A percentile compares a stretch with the other conserved stretches of the same genome.
Conservation (phyloP, 345 rosid species). For the Eutrema japonicum region DNA sequence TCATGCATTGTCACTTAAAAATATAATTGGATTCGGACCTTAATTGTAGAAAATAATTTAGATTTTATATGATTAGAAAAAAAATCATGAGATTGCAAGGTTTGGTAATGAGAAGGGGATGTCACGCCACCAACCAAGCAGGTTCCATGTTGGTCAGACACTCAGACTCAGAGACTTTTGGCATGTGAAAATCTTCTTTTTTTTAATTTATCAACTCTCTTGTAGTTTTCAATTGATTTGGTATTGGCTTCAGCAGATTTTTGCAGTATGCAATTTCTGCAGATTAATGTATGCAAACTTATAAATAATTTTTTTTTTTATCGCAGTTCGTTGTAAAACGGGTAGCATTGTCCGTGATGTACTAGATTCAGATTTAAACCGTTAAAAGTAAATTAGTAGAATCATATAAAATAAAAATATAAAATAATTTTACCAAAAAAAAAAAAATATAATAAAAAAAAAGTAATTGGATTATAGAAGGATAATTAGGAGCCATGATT, state of each 20-base stretch:
- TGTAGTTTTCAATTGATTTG: conserved; percentile 15
- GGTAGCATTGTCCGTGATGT: too few species aligned
- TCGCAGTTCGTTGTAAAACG: too few species aligned
- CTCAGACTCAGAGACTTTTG: conserved; percentile 25
- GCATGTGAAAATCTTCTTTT: conserved; percentile 25
- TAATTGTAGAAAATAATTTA: background rate
- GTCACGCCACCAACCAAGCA: too few species aligned
- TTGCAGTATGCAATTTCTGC: too few species aligned
- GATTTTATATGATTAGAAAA: background rate
- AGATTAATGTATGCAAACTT: too few species aligned
- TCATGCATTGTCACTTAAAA: background rate
- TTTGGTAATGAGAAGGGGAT: too few species aligned
- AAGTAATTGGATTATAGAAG: conserved; percentile 20
- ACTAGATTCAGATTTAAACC: background rate
- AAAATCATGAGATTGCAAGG: too few species aligned
- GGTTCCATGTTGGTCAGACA: background rate
- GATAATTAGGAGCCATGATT: conserved; percentile 41
- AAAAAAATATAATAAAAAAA: background rate
- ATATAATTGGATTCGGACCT: background rate
- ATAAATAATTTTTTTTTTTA: too few species aligned
- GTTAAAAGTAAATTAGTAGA: background rate
- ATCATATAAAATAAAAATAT: conserved; percentile 9
- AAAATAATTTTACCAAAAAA: too few species aligned
- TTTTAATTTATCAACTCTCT: background rate
- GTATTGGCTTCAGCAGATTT: conserved; percentile 9